Evolutionary conservation across 345 rosid genomes (phyloP).

Genomic region (Heritiera littoralis): DNA sequence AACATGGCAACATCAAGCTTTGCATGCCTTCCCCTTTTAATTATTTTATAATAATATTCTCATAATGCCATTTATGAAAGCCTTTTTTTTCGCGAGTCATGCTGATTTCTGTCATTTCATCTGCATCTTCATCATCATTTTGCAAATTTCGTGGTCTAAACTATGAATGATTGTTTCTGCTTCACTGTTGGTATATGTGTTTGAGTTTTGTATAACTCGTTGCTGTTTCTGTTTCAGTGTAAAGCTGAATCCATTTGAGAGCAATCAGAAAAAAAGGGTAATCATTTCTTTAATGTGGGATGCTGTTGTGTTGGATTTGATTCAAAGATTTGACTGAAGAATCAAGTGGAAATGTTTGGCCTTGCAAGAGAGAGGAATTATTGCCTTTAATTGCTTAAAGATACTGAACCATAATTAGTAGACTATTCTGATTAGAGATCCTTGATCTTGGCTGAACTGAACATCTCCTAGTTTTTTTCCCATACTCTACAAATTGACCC

Average conservation of each 20-base stretch:
- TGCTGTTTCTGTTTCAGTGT: not conserved
- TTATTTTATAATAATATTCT: constrained; percentile 30
- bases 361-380: not conserved
- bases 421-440: not conserved
- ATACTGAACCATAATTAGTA: not conserved
- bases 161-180: not conserved
- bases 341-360: not conserved
- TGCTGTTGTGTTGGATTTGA: not conserved
- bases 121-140: not conserved
- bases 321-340: constrained; percentile 11
- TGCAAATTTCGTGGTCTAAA: not conserved
- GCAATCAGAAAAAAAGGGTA: too few species aligned
- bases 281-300: not conserved
- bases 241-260: not conserved
- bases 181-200: not conserved
- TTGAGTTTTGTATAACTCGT: not conserved
- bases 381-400: not conserved
- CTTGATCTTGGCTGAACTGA: not conserved
- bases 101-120: constrained; percentile 23
- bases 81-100: constrained; percentile 29
- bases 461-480: not conserved
- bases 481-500: not conserved
- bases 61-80: constrained; percentile 40
- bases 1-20: constrained; percentile 39
- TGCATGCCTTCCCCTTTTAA: not conserved